Base-by-base conservation (phyloP, 148 eudicot genomes). In the Cornus kousa region DNA sequence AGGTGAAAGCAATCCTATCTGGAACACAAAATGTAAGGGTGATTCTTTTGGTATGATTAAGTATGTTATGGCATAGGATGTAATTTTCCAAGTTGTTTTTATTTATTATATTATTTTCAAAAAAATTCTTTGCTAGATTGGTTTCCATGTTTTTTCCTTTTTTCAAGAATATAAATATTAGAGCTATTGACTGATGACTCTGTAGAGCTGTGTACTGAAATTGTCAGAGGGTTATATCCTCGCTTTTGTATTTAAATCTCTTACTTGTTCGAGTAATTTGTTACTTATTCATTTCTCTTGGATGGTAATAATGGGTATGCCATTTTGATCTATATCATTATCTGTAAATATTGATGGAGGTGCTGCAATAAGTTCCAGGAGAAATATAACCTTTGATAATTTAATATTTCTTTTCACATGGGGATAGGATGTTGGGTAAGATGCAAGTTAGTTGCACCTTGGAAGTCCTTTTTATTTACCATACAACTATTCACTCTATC, bases 1-100 rank as follows among this genome's bases (percentile, higher is more conserved):
- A 83, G 72, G 72, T 85, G 75, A 89, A 89, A 84, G 90, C 87
- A 78, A 72, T 80, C 66, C 69, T 83, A 43, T 83, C 82, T 68
- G 81, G 83, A 73, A 87, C 76, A 43, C 48, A 43, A 82, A 72
- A 85, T 84, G 90, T 87, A 86, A 60, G 90, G 31, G 31, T 70
- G 3, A 17, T 53, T 68, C 17, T 28, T 43, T 33, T 68, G 31
- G 40, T 68, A 32, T 68, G 35, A 6, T 9, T 39, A 22, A 33
- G 74, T 60, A 11, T 53, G 17, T 66, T 33, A 3, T 17, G 57
- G 55, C 53, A 22, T 23, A 39, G 39, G 55, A 62, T 64, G 35
- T 37, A 50, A 37, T 64, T 50, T 37, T 37, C 57, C 57, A 53
- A 75, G 20, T 39, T 75, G 14, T 20, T 75, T 50, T 17, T 35